A percentile compares a stretch with the other conserved stretches of the same genome.
Conservation (phyloP, 345 rosid species). For the Salix exigua region DNA sequence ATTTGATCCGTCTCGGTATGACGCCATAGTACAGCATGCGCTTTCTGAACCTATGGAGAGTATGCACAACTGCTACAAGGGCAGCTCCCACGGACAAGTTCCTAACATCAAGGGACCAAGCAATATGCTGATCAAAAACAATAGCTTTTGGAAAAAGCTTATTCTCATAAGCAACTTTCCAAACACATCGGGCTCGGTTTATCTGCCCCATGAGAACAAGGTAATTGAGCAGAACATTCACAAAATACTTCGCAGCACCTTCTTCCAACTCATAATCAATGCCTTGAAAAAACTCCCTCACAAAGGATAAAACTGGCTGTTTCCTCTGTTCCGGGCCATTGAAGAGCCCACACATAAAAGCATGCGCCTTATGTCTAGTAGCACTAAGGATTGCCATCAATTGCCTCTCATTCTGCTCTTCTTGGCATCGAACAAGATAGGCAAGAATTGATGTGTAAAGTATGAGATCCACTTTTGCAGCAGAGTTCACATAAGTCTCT, state of each 20-base stretch:
- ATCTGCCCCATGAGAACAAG: conserved; percentile 96
- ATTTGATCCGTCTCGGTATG: conserved; percentile 84
- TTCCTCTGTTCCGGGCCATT: conserved; percentile 91
- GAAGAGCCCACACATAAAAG: conserved; percentile 89
- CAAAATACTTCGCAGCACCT: conserved; percentile 88
- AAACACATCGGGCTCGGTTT: conserved; percentile 88
- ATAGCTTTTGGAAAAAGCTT: conserved; percentile 97
- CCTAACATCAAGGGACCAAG: conserved; percentile 97
- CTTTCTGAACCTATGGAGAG: conserved; percentile 92
- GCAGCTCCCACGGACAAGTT: conserved; percentile 96
- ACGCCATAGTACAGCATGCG: conserved; percentile 92
- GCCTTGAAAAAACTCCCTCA: conserved; percentile 87
- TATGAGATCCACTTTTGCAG: conserved; percentile 88
- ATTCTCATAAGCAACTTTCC: conserved; percentile 97
- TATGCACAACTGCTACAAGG: conserved; percentile 88
- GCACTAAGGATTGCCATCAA: conserved; percentile 82
- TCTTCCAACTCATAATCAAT: conserved; percentile 92
- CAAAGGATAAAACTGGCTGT: conserved; percentile 78
- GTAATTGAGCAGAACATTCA: conserved; percentile 90
- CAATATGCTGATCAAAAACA: conserved; percentile 92
- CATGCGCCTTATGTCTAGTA: conserved; percentile 77
- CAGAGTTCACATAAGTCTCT: conserved; percentile 70
- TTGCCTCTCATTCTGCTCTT: conserved; percentile 81
- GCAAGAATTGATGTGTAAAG: conserved; percentile 96
- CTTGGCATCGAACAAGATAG: conserved; percentile 84